Evolutionary conservation across 2,329 filamentous ascomycete species (phyloP).

Genomic region (Uncinocarpus reesii): DNA sequence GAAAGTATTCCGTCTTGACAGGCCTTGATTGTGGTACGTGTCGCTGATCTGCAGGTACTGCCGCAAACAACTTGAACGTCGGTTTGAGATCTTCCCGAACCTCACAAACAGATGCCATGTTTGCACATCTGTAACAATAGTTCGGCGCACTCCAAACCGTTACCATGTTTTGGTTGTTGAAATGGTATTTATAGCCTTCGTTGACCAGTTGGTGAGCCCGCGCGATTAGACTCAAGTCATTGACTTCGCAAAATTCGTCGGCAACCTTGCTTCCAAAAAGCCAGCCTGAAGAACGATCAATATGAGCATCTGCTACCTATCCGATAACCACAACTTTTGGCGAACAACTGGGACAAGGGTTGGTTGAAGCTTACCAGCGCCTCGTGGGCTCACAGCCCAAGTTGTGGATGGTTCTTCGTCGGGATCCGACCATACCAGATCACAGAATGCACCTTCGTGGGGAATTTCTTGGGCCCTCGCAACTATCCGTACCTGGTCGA

Average conservation of each 20-base stretch:
- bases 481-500: conserved; percentile 88
- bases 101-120: conserved; percentile 78
- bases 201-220: conserved; percentile 97
- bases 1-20: conserved; percentile 41
- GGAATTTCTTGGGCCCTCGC: conserved; percentile 98
- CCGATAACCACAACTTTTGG: neutral
- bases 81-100: conserved; percentile 75
- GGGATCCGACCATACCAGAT: conserved; percentile 94
- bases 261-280: conserved; percentile 18
- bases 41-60: conserved; percentile 39
- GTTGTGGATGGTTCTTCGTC: conserved; percentile 69
- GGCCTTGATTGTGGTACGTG: conserved; percentile 37
- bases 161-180: conserved; percentile 93
- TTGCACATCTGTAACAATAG: conserved; percentile 98
- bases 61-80: conserved; percentile 58
- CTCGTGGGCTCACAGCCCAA: conserved; percentile 91
- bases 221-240: conserved; percentile 88
- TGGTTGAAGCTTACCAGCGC: conserved; percentile 51
- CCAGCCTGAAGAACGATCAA: conserved; percentile 13
- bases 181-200: conserved; percentile 97
- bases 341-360: conserved; percentile 71
- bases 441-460: conserved; percentile 96
- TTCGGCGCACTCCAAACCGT: conserved; percentile 83
- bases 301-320: neutral
- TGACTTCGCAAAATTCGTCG: conserved; percentile 98